These are phyloP conservation scores for Coemansia sp. DNA, from an alignment of 192 early-diverging fungal species.

Conservation along the genomic window DNA sequence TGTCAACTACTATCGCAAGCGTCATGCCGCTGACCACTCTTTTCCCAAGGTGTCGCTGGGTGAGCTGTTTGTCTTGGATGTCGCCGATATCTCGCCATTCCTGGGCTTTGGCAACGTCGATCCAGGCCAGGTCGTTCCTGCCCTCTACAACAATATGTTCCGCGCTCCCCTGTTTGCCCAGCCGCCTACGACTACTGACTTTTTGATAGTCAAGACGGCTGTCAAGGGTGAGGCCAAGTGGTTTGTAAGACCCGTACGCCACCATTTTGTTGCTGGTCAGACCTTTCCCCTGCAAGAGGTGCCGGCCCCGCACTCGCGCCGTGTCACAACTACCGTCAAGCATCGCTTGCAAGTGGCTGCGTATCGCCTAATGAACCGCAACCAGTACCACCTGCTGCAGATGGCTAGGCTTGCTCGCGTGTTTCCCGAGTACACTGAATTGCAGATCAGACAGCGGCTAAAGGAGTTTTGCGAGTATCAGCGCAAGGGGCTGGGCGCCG, in stretches of 20 bases:
- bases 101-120: constrained; percentile 92
- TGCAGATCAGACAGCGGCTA: constrained; percentile 84
- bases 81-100: constrained; percentile 91
- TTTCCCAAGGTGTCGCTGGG: constrained; percentile 82
- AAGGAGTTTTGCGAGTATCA: constrained; percentile 97
- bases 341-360: constrained; percentile 84
- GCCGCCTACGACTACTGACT: constrained; percentile 68
- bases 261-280: constrained; percentile 86
- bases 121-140: constrained; percentile 83
- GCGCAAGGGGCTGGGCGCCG: constrained; percentile 78
- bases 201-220: constrained; percentile 77
- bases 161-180: constrained; percentile 90
- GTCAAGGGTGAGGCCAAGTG: constrained; percentile 80
- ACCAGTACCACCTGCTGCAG: constrained; percentile 69
- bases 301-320: constrained; percentile 91
- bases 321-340: constrained; percentile 82
- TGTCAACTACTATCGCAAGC: constrained; percentile 95
- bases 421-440: constrained; percentile 85
- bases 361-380: constrained; percentile 82
- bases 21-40: constrained; percentile 72
- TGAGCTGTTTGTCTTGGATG: constrained; percentile 79
- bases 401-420: constrained; percentile 74
- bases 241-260: constrained; percentile 79
- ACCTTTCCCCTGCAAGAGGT: constrained; percentile 93
- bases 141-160: constrained; percentile 91